Evolutionary conservation across 2,329 filamentous ascomycete species (phyloP).

Genomic region (Botrytis paeoniae): DNA sequence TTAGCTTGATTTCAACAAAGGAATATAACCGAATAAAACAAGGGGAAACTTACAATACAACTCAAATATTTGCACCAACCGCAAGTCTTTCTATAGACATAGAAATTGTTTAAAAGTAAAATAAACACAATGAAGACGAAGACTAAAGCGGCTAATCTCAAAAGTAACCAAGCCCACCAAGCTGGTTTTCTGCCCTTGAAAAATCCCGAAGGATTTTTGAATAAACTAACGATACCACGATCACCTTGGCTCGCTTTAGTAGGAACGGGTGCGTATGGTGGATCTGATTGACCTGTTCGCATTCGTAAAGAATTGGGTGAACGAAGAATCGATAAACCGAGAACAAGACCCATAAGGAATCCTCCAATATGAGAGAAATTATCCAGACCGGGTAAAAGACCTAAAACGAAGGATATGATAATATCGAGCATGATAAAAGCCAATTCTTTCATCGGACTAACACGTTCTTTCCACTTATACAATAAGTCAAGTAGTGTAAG

Average conservation of each 20-base stretch:
- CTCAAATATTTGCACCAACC: slow-evolving; percentile 94
- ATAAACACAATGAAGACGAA: slow-evolving; percentile 84
- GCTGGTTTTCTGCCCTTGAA: slow-evolving; percentile 89
- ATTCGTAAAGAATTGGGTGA: slow-evolving; percentile 78
- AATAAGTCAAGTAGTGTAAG: slow-evolving; percentile 84
- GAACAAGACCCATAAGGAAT: slow-evolving; percentile 84
- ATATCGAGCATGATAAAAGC: slow-evolving; percentile 83
- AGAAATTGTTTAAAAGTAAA: slow-evolving; percentile 86
- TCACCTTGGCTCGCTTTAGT: slow-evolving; percentile 36
- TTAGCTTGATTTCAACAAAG: neutral
- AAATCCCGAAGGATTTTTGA: slow-evolving; percentile 68
- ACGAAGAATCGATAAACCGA: slow-evolving; percentile 83
- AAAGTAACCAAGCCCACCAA: slow-evolving; percentile 98
- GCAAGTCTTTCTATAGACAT: slow-evolving; percentile 72
- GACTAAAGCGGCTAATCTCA: slow-evolving; percentile 74
- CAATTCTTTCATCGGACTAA: slow-evolving; percentile 76
- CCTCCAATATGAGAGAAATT: slow-evolving; percentile 98
- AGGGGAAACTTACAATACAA: slow-evolving; percentile 69
- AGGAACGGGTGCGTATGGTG: slow-evolving; percentile 68
- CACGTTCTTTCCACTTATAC: slow-evolving; percentile 85
- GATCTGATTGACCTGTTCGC: slow-evolving; percentile 65
- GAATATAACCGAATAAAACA: neutral
- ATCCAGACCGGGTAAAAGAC: slow-evolving; percentile 86
- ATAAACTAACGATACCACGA: slow-evolving; percentile 43
- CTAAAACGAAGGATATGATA: slow-evolving; percentile 85